These are phyloP conservation scores for Sporobolomyces pararoseus DNA, from an alignment of 768 basidiomycete genomes.

Conservation along the genomic window DNA sequence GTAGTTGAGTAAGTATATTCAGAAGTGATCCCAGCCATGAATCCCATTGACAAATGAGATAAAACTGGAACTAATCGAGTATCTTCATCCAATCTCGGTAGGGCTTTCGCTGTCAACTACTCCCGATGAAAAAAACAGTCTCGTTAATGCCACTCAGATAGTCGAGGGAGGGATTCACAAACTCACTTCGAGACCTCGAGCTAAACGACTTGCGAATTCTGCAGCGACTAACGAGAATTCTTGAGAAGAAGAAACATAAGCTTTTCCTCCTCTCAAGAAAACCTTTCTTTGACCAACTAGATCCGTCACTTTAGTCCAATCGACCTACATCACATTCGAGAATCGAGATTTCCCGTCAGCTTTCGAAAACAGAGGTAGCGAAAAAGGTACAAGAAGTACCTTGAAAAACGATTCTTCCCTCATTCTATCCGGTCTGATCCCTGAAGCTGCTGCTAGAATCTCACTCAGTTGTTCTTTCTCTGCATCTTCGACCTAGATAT, in stretches of 20 bases:
- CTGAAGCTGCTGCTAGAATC: constrained; percentile 58
- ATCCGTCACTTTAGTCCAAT: constrained; percentile 91
- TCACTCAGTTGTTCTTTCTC: constrained; percentile 58
- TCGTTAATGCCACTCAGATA: neutral
- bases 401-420: constrained; percentile 69
- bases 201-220: constrained; percentile 71
- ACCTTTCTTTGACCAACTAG: constrained; percentile 78
- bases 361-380: neutral
- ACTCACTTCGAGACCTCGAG: constrained; percentile 68
- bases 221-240: constrained; percentile 70
- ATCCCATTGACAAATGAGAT: constrained; percentile 85
- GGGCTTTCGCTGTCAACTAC: constrained; percentile 75
- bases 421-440: constrained; percentile 48
- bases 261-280: constrained; percentile 71
- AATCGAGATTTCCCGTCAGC: neutral
- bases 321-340: constrained; percentile 65
- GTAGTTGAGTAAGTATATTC: constrained; percentile 65
- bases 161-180: neutral
- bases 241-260: constrained; percentile 71
- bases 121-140: neutral
- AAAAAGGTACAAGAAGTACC: constrained; percentile 51
- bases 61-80: constrained; percentile 83
- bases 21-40: constrained; percentile 81
- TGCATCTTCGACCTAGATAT: constrained; percentile 56
- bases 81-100: constrained; percentile 91